Conservation (phyloP, 208 protist species). For the Crithidia expoeki region DNA sequence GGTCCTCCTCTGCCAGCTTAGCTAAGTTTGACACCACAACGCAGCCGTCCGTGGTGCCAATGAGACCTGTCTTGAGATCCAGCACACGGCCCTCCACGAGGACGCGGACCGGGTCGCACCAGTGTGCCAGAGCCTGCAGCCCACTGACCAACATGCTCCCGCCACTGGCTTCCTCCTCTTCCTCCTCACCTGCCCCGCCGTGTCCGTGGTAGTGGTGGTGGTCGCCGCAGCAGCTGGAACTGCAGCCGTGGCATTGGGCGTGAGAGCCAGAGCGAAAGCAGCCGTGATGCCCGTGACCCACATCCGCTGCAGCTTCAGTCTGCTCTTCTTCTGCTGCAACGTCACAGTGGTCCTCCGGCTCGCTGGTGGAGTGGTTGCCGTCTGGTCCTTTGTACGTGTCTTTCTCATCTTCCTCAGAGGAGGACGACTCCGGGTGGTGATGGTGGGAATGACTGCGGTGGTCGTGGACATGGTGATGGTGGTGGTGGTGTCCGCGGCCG, state of each 20-base stretch:
- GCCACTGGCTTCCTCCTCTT: slow-evolving; percentile 15
- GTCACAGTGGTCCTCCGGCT: neutral
- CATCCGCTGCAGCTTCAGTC: neutral
- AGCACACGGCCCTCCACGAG: slow-evolving; percentile 74
- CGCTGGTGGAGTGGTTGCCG: slow-evolving; percentile 11
- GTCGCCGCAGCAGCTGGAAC: slow-evolving; percentile 13
- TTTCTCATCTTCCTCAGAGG: slow-evolving; percentile 9
- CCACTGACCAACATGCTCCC: slow-evolving; percentile 42
- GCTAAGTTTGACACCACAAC: slow-evolving; percentile 50
- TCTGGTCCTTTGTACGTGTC: slow-evolving; percentile 31
- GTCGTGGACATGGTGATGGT: slow-evolving; percentile 19
- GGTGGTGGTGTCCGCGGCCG: slow-evolving; percentile 24
- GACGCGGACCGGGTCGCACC: slow-evolving; percentile 50
- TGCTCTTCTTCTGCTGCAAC: neutral
- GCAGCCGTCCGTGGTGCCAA: slow-evolving; percentile 77
- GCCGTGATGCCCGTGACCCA: slow-evolving; percentile 22
- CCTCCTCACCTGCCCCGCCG: neutral
- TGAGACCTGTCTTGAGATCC: slow-evolving; percentile 36
- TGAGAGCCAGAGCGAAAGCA: slow-evolving; percentile 7
- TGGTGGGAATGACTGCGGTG: slow-evolving; percentile 18
- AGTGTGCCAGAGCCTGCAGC: slow-evolving; percentile 53
- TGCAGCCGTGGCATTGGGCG: slow-evolving; percentile 14
- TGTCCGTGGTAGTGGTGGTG: slow-evolving; percentile 23
- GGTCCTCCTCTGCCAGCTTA: slow-evolving; percentile 32
- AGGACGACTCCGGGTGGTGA: neutral